Evolutionary conservation across 106 monocot species (phyloP).

Genomic region (Xerophyta viscosa): DNA sequence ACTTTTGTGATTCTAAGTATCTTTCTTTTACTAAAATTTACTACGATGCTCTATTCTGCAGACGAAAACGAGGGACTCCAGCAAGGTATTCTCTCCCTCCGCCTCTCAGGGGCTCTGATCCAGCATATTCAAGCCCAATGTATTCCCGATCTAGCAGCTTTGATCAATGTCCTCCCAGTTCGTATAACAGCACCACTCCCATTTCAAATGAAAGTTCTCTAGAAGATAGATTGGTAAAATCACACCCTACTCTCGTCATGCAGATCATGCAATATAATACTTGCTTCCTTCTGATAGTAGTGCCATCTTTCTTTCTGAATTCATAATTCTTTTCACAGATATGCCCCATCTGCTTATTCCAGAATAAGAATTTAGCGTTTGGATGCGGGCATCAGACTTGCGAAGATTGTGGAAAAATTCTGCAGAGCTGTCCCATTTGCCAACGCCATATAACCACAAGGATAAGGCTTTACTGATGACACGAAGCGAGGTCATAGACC

Average conservation of each 20-base stretch:
- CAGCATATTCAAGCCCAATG: slow-evolving; percentile 13
- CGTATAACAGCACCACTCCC: slow-evolving; percentile 12
- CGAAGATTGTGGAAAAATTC: slow-evolving; percentile 23
- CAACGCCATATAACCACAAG: slow-evolving; percentile 27
- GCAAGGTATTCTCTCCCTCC: slow-evolving; percentile 48
- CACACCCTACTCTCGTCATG: background rate
- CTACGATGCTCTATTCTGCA: slow-evolving; percentile 7
- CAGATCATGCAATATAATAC: too few species aligned
- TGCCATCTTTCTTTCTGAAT: background rate
- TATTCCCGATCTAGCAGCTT: slow-evolving; percentile 44
- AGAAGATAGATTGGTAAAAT: slow-evolving; percentile 44
- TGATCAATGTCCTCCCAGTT: slow-evolving; percentile 17
- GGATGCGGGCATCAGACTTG: slow-evolving; percentile 61
- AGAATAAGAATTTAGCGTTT: slow-evolving; percentile 32
- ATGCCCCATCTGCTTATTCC: slow-evolving; percentile 37
- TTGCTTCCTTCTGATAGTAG: too few species aligned
- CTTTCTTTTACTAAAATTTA: background rate
- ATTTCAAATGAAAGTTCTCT: slow-evolving; percentile 24
- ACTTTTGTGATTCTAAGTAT: background rate
- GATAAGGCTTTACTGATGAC: slow-evolving; percentile 35
- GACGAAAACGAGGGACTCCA: slow-evolving; percentile 39
- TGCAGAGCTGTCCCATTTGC: slow-evolving; percentile 34
- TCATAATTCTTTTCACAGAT: slow-evolving; percentile 6
- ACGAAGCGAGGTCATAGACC: background rate
- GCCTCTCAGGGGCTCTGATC: slow-evolving; percentile 26